Percentiles rank a stretch among this genome's conserved stretches.
Conservation (phyloP, 148 eudicot genomes). For the Vaccinium darrowii region DNA sequence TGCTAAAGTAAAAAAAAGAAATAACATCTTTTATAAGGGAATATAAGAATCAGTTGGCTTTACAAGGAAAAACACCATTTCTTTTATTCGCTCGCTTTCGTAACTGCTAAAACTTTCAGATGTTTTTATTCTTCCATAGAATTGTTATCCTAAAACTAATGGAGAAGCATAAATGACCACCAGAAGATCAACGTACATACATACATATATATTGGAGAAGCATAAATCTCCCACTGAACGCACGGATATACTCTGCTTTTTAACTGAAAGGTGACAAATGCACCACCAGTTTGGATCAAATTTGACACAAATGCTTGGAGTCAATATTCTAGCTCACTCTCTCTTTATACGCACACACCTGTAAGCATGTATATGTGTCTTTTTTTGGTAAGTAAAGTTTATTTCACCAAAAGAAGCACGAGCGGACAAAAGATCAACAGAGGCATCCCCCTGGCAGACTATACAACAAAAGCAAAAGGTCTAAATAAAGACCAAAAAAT, state of each 20-base stretch:
- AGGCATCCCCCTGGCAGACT: too few species aligned
- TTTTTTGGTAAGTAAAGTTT: too few species aligned
- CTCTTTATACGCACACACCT: background rate
- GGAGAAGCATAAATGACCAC: background rate
- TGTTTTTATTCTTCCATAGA: constrained; percentile 11
- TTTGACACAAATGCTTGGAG: background rate
- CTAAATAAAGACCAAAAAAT: too few species aligned
- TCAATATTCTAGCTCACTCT: background rate
- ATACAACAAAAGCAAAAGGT: too few species aligned
- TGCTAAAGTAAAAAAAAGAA: constrained; percentile 18
- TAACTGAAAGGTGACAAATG: background rate
- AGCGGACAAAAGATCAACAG: too few species aligned
- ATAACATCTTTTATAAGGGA: constrained; percentile 14
- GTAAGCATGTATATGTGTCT: background rate
- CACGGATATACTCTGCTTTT: constrained; percentile 16
- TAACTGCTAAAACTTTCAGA: constrained; percentile 11
- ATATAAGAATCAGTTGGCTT: constrained; percentile 31
- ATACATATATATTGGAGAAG: background rate
- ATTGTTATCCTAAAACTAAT: background rate
- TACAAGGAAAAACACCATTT: constrained; percentile 33
- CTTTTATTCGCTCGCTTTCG: background rate
- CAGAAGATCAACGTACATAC: background rate
- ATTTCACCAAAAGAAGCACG: too few species aligned
- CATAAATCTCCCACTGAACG: constrained; percentile 26
- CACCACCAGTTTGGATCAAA: background rate